Percentiles rank a stretch among this genome's conserved stretches.
phyloP scores from a whole-genome alignment of 1,139 yeast genomes.

The Pichia sp. region DNA sequence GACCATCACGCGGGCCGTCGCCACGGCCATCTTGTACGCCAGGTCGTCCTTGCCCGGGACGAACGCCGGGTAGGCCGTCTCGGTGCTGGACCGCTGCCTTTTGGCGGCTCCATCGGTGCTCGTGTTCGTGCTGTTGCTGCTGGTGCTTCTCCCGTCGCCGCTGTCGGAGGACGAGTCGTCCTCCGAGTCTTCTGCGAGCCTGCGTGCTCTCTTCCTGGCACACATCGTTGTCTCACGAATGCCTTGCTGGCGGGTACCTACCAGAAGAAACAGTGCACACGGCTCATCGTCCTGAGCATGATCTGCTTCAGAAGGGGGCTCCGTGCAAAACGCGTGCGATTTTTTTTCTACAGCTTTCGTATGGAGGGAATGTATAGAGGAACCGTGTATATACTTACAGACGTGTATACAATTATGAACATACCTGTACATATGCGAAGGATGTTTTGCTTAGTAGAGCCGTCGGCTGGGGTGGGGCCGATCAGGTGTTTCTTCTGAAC shows the following conservation, averaged over 20 bases:
- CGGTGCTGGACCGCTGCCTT: background rate
- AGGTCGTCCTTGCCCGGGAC: constrained; percentile 4
- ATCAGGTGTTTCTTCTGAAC: constrained; percentile 7
- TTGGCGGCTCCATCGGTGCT: background rate
- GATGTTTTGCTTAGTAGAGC: too few relatives aligned
- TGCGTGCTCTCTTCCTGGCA: constrained; percentile 16
- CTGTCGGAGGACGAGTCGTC: background rate
- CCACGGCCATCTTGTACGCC: constrained; percentile 20
- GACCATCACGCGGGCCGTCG: constrained; percentile 25
- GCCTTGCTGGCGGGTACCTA: background rate
- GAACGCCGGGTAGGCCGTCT: background rate
- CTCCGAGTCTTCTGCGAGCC: background rate
- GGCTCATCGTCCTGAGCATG: too few relatives aligned
- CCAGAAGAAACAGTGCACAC: too few relatives aligned
- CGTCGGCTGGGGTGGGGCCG: too few relatives aligned
- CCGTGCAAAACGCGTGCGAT: background rate
- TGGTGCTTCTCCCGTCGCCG: background rate
- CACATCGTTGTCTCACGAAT: background rate
- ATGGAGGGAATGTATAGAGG: background rate
- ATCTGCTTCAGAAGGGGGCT: background rate
- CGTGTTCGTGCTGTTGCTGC: background rate
- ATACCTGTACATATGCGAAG: too few relatives aligned
- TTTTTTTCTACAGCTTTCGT: background rate
- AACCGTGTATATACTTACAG: background rate
- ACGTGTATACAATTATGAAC: too few relatives aligned